These are phyloP conservation scores for Lophium mytilinum DNA, from an alignment of 495 filamentous ascomycete genomes.

Conservation along the genomic window DNA sequence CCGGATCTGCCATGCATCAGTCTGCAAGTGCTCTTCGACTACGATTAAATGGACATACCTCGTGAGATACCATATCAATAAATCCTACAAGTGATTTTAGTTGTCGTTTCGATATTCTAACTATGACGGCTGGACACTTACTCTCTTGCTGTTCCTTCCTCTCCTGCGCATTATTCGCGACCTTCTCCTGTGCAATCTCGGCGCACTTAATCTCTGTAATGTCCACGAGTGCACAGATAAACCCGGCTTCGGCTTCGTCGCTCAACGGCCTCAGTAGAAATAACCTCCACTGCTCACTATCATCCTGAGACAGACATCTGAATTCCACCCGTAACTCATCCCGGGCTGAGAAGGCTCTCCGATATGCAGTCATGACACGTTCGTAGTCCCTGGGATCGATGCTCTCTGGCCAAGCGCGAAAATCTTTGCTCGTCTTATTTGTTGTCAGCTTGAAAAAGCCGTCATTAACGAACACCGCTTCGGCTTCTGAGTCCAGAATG, in stretches of 20 bases:
- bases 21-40: neutral
- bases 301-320: constrained; percentile 12
- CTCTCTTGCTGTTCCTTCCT: constrained; percentile 34
- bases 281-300: constrained; percentile 28
- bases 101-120: constrained; percentile 19
- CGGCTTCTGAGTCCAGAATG: constrained; percentile 30
- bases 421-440: constrained; percentile 22
- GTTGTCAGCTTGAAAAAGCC: constrained; percentile 34
- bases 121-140: neutral
- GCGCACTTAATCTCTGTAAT: constrained; percentile 33
- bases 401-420: constrained; percentile 33
- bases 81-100: neutral
- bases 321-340: constrained; percentile 30
- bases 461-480: constrained; percentile 33
- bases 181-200: constrained; percentile 28
- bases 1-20: constrained; percentile 26
- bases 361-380: constrained; percentile 30
- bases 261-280: constrained; percentile 29
- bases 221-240: constrained; percentile 33
- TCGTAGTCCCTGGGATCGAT: constrained; percentile 32
- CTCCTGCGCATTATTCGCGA: constrained; percentile 29
- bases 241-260: constrained; percentile 29
- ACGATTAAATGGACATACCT: constrained; percentile 1
- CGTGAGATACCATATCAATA: constrained; percentile 2
- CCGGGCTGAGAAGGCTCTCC: constrained; percentile 24